Percentiles rank a stretch among this genome's conserved stretches.
Evolutionary conservation across 805 yeast species (phyloP).

Genomic region (Cyberlindnera suaveolens): DNA sequence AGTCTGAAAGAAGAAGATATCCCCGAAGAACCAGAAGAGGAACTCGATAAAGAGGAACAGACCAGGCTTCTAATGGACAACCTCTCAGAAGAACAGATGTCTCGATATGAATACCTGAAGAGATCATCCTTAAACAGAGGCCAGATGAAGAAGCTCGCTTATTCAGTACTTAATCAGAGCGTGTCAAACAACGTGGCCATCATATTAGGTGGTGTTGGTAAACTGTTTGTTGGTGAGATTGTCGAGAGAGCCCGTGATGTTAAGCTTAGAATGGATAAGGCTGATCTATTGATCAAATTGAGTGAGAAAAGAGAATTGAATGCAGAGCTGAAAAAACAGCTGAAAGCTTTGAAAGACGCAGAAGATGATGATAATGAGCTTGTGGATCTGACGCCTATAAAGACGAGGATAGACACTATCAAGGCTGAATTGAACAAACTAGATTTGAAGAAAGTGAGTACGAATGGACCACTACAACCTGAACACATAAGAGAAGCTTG

Average conservation of each 20-base stretch:
- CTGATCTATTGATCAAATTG: conserved; percentile 28
- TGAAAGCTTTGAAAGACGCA: conserved; percentile 27
- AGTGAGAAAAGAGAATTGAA: conserved; percentile 35
- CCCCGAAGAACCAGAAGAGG: conserved; percentile 23
- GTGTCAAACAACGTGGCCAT: conserved; percentile 76
- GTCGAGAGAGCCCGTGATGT: conserved; percentile 75
- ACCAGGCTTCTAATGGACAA: conserved; percentile 60
- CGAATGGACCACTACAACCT: conserved; percentile 61
- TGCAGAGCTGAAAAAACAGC: conserved; percentile 27
- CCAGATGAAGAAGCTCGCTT: conserved; percentile 76
- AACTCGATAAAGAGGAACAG: conserved; percentile 46
- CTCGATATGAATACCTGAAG: conserved; percentile 79
- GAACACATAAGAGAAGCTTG: conserved; percentile 87
- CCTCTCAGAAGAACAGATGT: conserved; percentile 78
- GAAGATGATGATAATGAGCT: conserved; percentile 1
- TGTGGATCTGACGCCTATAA: conserved; percentile 4
- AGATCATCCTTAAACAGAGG: conserved; percentile 68
- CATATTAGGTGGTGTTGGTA: conserved; percentile 79
- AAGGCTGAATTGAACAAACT: conserved; percentile 22
- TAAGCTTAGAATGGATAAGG: conserved; percentile 49
- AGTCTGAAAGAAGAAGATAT: conserved; percentile 13
- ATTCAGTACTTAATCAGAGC: conserved; percentile 71
- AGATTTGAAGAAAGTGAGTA: conserved; percentile 29
- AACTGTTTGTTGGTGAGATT: conserved; percentile 84
- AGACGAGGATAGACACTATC: conserved; percentile 15